These are phyloP conservation scores for Musa itinerans DNA, from an alignment of 176 grass and related monocot species.

Conservation along the genomic window DNA sequence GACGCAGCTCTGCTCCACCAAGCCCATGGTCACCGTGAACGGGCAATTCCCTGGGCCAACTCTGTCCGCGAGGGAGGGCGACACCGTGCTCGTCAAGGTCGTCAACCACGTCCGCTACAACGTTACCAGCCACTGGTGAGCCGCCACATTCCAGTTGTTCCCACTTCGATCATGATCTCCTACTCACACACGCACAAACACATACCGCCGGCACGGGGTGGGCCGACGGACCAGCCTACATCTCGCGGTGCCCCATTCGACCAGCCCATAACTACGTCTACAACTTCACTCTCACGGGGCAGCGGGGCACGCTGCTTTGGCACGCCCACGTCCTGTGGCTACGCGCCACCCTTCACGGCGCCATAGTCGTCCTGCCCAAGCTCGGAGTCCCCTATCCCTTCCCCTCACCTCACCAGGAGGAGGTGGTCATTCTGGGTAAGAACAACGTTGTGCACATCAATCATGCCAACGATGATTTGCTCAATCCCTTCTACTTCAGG, in stretches of 20 bases:
- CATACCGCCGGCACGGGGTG: slow-evolving; percentile 40
- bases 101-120: slow-evolving; percentile 54
- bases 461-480: background rate
- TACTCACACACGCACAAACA: no score
- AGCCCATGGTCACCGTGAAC: slow-evolving; percentile 57
- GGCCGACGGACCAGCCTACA: slow-evolving; percentile 48
- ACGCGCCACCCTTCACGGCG: slow-evolving; percentile 31
- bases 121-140: slow-evolving; percentile 64
- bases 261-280: slow-evolving; percentile 41
- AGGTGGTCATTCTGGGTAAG: slow-evolving; percentile 35
- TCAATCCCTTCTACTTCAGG: background rate
- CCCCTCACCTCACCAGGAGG: slow-evolving; percentile 32
- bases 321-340: no score
- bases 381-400: slow-evolving; percentile 25
- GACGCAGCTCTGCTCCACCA: slow-evolving; percentile 50
- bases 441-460: background rate
- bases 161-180: no score
- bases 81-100: slow-evolving; percentile 45
- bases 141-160: background rate
- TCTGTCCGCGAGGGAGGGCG: background rate
- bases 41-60: slow-evolving; percentile 47
- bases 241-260: slow-evolving; percentile 54
- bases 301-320: no score
- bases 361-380: slow-evolving; percentile 54
- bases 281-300: slow-evolving; percentile 25